Percentiles rank a stretch among this genome's conserved stretches.
Conservation (phyloP, 116 monocot species). For the Cymodocea nodosa region DNA sequence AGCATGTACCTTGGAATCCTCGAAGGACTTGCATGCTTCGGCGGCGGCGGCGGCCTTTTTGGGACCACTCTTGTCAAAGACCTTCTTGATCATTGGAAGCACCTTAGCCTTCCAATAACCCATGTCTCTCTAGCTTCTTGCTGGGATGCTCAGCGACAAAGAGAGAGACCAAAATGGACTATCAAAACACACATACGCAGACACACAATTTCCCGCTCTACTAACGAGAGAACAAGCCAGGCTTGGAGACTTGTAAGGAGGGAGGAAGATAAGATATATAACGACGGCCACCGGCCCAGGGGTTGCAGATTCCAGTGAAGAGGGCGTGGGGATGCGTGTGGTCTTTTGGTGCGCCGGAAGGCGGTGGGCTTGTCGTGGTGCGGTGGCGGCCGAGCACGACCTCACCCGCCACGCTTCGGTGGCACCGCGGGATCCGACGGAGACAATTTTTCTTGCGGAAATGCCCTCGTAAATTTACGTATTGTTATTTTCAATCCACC, state of each 20-base stretch:
- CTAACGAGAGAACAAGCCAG: too few relatives aligned
- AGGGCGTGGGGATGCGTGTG: neutral
- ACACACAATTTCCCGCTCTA: too few relatives aligned
- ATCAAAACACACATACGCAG: neutral
- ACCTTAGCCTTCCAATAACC: slow-evolving; percentile 61
- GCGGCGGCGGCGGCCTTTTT: slow-evolving; percentile 32
- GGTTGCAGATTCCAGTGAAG: neutral
- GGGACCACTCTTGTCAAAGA: slow-evolving; percentile 21
- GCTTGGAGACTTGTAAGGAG: too few relatives aligned
- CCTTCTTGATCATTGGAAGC: slow-evolving; percentile 51
- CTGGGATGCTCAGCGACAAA: neutral
- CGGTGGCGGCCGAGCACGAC: neutral
- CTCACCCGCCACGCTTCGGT: neutral
- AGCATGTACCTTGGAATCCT: slow-evolving; percentile 56
- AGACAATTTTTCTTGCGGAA: too few relatives aligned
- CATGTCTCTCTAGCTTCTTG: slow-evolving; percentile 16
- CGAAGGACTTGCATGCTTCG: slow-evolving; percentile 37
- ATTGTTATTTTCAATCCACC: too few relatives aligned
- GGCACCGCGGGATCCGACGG: neutral
- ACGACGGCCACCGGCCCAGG: neutral
- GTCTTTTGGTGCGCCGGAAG: neutral
- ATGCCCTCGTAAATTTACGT: too few relatives aligned
- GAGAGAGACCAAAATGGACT: neutral
- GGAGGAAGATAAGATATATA: too few relatives aligned
- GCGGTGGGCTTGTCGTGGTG: neutral